Percentiles rank a stretch among this genome's conserved stretches.
Conservation (phyloP, 768 basidiomycete genomes). For the Auricularia heimuer region DNA sequence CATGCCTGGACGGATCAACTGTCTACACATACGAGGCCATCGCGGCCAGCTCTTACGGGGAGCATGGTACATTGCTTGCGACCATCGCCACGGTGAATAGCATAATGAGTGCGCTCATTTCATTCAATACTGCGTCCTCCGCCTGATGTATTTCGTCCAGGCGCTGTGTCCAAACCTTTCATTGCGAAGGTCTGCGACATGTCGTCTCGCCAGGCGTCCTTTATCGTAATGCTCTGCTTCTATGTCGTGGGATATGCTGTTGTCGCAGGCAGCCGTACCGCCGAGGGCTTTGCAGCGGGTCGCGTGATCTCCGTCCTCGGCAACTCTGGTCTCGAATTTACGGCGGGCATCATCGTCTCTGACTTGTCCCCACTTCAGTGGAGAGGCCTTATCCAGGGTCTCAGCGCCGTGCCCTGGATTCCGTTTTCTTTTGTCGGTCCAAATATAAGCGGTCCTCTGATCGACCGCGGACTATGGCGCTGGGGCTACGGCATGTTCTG, state of each 20-base stretch:
- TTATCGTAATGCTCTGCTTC: conserved; percentile 26
- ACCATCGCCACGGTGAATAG: background rate
- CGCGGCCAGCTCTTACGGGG: background rate
- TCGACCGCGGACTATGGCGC: background rate
- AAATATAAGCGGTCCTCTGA: background rate
- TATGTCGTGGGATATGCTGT: conserved; percentile 35
- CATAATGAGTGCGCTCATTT: background rate
- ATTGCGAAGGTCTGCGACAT: conserved; percentile 48
- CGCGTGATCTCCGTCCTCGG: conserved; percentile 9
- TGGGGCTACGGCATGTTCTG: conserved; percentile 2
- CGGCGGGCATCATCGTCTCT: conserved; percentile 16
- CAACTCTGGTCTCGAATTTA: conserved; percentile 5
- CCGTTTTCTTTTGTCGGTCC: background rate
- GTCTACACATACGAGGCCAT: background rate
- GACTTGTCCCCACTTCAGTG: conserved; percentile 22
- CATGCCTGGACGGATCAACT: background rate
- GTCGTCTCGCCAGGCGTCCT: conserved; percentile 38
- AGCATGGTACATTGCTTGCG: background rate
- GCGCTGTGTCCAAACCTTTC: conserved; percentile 32
- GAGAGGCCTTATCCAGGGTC: conserved; percentile 13
- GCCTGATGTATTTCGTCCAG: background rate
- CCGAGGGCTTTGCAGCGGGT: conserved; percentile 22
- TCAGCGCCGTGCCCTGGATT: background rate
- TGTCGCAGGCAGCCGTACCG: conserved; percentile 18
- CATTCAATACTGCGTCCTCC: background rate